Conservation (phyloP, 2,329 filamentous ascomycete species). For the Sclerotinia borealis region DNA sequence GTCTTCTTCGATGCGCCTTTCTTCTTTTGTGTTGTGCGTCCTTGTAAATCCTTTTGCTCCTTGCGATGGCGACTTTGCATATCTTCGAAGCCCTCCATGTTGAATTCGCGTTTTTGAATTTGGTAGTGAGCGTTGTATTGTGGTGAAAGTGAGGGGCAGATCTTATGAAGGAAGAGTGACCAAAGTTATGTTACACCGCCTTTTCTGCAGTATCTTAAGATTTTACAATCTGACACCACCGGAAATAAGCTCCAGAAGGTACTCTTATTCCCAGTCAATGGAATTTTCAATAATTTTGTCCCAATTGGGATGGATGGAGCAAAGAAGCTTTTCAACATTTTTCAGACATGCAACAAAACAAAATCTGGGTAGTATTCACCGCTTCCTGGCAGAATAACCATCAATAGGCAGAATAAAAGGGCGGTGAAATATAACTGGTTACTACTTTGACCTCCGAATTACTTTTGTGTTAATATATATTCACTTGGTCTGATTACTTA, state of each 20-base stretch:
- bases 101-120: neutral
- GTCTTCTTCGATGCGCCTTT: slow-evolving; percentile 91
- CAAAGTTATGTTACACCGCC: neutral
- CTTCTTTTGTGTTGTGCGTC: slow-evolving; percentile 87
- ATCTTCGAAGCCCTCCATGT: slow-evolving; percentile 60
- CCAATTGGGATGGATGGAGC: neutral
- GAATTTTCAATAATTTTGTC: neutral
- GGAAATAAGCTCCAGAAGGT: neutral
- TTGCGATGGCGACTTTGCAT: slow-evolving; percentile 76
- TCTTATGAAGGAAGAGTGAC: neutral
- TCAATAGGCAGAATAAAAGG: neutral
- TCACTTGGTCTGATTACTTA: no score
- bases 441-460: no score
- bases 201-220: neutral
- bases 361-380: neutral
- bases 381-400: neutral
- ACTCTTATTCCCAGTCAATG: neutral
- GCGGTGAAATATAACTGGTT: neutral
- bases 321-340: neutral
- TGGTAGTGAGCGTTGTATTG: neutral
- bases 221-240: neutral
- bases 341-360: neutral
- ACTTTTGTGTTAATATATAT: no score
- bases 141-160: neutral
- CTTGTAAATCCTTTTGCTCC: slow-evolving; percentile 81